Percentiles rank a stretch among this genome's conserved stretches.
phyloP scores from a whole-genome alignment of 2,329 filamentous ascomycete genomes.

The Alternaria longipes region DNA sequence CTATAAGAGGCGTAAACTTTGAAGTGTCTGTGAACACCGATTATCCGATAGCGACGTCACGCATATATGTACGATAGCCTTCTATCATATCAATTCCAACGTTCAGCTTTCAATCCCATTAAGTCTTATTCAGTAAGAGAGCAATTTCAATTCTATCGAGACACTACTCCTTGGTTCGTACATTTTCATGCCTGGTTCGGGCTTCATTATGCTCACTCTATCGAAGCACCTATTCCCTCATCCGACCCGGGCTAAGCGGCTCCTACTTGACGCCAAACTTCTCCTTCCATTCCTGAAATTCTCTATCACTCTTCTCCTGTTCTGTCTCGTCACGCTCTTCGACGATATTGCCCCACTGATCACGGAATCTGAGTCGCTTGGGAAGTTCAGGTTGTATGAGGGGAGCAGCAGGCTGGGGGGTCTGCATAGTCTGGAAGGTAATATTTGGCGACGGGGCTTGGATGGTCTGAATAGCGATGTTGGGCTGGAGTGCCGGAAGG shows the following conservation, averaged over 20 bases:
- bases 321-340: not conserved
- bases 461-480: not conserved
- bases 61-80: not conserved
- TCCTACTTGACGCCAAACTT: not conserved
- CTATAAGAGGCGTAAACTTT: not conserved
- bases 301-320: constrained; percentile 3
- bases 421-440: not conserved
- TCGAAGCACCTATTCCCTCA: not conserved
- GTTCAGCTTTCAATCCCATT: not conserved
- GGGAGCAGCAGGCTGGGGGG: not conserved
- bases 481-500: not conserved
- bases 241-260: not conserved
- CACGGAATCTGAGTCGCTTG: not conserved
- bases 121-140: no score
- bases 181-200: not conserved
- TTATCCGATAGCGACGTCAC: not conserved
- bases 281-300: constrained; percentile 8
- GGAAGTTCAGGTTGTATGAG: not conserved
- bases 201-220: not conserved
- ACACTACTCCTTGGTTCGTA: not conserved
- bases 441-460: not conserved
- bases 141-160: not conserved
- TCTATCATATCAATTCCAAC: not conserved
- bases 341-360: not conserved
- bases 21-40: not conserved